Evolutionary conservation across 345 rosid species (phyloP), one percentile per base, ranked within the genome.

Genomic region (Lenwebbia sp.): DNA sequence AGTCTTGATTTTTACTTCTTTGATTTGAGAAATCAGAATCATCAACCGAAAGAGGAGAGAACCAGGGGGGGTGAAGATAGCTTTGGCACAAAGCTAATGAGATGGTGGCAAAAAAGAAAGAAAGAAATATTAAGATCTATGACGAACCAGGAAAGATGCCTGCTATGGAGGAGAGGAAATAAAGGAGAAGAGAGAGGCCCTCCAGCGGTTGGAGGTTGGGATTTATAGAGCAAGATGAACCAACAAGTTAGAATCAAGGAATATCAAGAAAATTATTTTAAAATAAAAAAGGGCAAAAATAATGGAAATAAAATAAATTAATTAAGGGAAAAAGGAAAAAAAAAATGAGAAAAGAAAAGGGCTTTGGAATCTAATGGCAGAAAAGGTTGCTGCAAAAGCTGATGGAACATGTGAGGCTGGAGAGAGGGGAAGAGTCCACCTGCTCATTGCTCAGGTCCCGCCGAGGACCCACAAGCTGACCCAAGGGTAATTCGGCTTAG

Each of bases 151-250:
- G 47, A 19, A 70, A 70, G 88, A 86, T 58, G 88, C 86, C 81
- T 70, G 21, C 10, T 70, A 10, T 19, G 47, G 12, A 56, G 47
- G 52, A 83, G 44, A 83, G 17, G 86, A 65, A 50, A 62, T 81
- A 22, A 37, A 19, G 53, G 82, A 88, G 88, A 86, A 78, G 91
- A 85, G 82, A 88, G 82, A 86, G 83, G 10, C 25, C 2, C 13
- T 10, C 15, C 6, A 28, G 28, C 25, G 74, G n/a, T n/a, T 17
- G 83, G 85, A 51, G 54, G 54, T 9, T 5, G 53, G 83, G 40
- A 91, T 93, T 92, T 95, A 95, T 93, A 95, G 93, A 87, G 58
- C 83, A 85, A 70, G 90, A 86, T 81, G 85, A 26, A 75, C 30
- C 44, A 41, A 41, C 52, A 25, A 40, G 22, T 54, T 4, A 7